Conservation (phyloP, 2,329 filamentous ascomycete species). For the Mycosphaerella arachidis region DNA sequence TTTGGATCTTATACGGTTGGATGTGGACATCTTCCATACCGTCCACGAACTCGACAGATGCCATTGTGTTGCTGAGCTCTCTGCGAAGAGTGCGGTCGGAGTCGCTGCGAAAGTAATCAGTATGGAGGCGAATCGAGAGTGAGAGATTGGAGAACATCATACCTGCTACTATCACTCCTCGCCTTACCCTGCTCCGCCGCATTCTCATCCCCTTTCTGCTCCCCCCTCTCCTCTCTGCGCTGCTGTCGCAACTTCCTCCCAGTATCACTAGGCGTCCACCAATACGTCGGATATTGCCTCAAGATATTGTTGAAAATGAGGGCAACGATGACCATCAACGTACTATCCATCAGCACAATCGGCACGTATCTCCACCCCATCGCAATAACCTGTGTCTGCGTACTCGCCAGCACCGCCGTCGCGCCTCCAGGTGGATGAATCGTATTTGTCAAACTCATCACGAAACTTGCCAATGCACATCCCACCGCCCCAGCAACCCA, state of each 20-base stretch:
- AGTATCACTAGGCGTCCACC: constrained; percentile 45
- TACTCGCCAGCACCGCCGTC: constrained; percentile 44
- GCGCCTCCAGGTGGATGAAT: constrained; percentile 50
- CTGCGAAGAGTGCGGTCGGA: constrained; percentile 17
- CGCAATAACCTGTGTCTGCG: constrained; percentile 36
- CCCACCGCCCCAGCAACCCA: constrained; percentile 45
- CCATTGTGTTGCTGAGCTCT: constrained; percentile 15
- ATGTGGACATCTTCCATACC: constrained; percentile 30
- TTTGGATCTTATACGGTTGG: constrained; percentile 27
- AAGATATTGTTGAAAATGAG: constrained; percentile 45
- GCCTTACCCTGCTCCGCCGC: constrained; percentile 10
- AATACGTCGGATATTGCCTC: constrained; percentile 45
- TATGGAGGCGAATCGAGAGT: neutral
- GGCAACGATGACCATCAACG: constrained; percentile 41
- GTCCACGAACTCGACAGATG: constrained; percentile 13
- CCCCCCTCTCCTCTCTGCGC: constrained; percentile 15
- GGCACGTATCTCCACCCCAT: constrained; percentile 46
- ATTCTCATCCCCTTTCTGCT: constrained; percentile 7
- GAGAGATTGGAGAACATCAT: neutral
- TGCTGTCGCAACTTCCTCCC: constrained; percentile 26
- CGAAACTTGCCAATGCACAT: constrained; percentile 40
- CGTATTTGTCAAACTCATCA: constrained; percentile 46
- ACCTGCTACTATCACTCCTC: constrained; percentile 15
- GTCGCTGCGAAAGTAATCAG: neutral
- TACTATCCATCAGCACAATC: constrained; percentile 39